Percentiles rank a stretch among this genome's conserved stretches.
Conservation (phyloP, 73 alveolate genomes). For the Tetrahymena malaccensis region DNA sequence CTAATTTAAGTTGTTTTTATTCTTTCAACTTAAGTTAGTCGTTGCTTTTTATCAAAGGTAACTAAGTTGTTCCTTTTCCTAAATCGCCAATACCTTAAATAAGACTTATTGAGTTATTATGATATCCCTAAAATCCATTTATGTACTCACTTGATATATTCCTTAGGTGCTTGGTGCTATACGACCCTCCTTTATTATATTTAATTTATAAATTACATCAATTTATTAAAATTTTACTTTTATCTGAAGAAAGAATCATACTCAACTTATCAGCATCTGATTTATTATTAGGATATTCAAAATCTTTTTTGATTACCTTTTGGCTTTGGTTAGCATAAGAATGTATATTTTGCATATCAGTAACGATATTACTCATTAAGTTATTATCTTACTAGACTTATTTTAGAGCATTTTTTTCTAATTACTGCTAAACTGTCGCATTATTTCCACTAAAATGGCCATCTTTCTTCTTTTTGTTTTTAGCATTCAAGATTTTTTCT, state of each 20-base stretch:
- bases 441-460: background rate
- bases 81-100: background rate
- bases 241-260: background rate
- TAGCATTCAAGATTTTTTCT: background rate
- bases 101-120: background rate
- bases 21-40: background rate
- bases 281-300: too few relatives aligned
- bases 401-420: background rate
- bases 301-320: background rate
- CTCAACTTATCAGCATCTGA: background rate
- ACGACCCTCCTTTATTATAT: background rate
- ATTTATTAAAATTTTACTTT: background rate
- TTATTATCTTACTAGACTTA: background rate
- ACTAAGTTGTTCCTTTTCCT: background rate
- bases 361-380: background rate
- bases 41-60: background rate
- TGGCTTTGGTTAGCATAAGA: background rate
- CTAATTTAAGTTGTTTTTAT: background rate
- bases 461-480: background rate
- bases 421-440: background rate
- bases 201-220: too few relatives aligned
- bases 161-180: background rate
- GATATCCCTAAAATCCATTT: background rate
- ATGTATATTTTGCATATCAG: background rate
- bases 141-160: background rate